Percentiles rank a stretch among this genome's conserved stretches.
Evolutionary conservation across 2,329 filamentous ascomycete species (phyloP).

Genomic region (Colletotrichum filicis): DNA sequence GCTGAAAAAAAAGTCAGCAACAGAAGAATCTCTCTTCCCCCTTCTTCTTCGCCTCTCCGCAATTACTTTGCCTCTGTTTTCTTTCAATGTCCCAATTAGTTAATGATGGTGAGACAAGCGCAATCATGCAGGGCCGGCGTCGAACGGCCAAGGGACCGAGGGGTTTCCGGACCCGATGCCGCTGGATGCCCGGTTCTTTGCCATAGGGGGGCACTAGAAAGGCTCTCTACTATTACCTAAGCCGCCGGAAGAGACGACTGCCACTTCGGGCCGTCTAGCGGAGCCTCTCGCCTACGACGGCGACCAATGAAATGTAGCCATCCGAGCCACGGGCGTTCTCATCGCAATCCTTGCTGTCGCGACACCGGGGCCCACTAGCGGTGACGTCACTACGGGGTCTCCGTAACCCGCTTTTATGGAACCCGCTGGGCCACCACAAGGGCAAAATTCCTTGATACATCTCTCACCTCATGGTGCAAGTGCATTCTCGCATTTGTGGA

Average conservation of each 20-base stretch:
- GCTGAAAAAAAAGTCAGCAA: background rate
- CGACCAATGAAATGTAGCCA: background rate
- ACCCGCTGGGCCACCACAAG: slow-evolving; percentile 9
- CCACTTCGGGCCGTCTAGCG: slow-evolving; percentile 25
- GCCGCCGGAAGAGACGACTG: background rate
- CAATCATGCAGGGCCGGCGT: slow-evolving; percentile 12
- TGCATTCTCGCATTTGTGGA: slow-evolving; percentile 28
- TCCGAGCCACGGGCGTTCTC: too few relatives aligned
- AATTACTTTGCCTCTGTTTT: background rate
- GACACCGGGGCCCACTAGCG: background rate
- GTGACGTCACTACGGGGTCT: slow-evolving; percentile 30
- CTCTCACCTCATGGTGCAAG: slow-evolving; percentile 21
- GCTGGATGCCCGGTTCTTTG: slow-evolving; percentile 8
- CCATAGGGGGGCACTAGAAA: background rate
- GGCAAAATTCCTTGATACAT: background rate
- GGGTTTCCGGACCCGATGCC: slow-evolving; percentile 20
- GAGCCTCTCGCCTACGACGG: background rate
- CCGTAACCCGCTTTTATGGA: slow-evolving; percentile 11
- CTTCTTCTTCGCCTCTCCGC: background rate
- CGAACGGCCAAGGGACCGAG: slow-evolving; percentile 10
- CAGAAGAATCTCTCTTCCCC: background rate
- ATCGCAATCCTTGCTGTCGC: background rate
- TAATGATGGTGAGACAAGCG: slow-evolving; percentile 17
- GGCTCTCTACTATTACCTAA: background rate
- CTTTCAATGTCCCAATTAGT: background rate